Percentiles rank a stretch among this genome's conserved stretches.
Conservation (phyloP, 73 alveolate species). For the Paramecium sonneborni region DNA sequence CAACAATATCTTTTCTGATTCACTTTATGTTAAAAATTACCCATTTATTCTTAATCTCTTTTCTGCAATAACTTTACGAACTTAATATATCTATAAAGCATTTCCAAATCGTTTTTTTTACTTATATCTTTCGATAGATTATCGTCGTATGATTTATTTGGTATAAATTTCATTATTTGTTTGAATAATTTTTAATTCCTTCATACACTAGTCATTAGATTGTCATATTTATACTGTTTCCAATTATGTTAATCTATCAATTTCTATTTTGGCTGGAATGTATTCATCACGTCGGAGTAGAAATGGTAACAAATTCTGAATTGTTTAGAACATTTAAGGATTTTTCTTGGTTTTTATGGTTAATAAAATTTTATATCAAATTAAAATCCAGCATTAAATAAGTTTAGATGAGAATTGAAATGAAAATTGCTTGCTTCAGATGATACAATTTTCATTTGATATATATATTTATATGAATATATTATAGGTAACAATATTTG, state of each 20-base stretch:
- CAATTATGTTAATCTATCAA: background rate
- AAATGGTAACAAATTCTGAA: background rate
- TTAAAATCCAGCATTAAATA: background rate
- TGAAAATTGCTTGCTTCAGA: too few relatives aligned
- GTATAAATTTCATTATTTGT: background rate
- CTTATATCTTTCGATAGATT: background rate
- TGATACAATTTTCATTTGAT: too few relatives aligned
- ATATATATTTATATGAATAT: too few relatives aligned
- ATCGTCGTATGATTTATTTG: background rate
- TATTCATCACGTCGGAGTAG: background rate
- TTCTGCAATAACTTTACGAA: background rate
- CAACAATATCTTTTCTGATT: background rate
- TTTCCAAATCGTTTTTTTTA: background rate
- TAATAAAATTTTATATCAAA: background rate
- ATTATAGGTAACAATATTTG: too few relatives aligned
- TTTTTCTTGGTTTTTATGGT: background rate
- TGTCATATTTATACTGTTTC: background rate
- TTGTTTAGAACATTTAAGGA: background rate
- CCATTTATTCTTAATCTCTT: background rate
- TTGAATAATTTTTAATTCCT: background rate
- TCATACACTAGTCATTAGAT: background rate
- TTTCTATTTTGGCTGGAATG: background rate
- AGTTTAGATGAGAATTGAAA: background rate
- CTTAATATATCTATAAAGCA: background rate
- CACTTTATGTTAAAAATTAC: background rate